phyloP scores from a whole-genome alignment of 2,329 filamentous ascomycete genomes.

The Cryphonectria parasitica region DNA sequence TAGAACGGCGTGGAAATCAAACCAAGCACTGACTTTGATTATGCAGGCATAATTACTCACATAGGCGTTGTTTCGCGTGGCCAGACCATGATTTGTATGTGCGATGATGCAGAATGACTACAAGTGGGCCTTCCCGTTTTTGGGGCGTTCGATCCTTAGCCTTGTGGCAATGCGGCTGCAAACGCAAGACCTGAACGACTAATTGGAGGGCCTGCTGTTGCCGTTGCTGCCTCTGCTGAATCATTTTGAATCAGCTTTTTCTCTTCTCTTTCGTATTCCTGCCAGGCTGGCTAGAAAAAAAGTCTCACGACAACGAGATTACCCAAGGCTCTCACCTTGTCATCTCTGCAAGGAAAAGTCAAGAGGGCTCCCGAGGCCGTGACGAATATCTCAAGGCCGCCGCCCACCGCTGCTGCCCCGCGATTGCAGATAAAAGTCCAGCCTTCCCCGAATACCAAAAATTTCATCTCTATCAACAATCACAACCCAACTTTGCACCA shows the following conservation, averaged over 20 bases:
- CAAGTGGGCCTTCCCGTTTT: conserved; percentile 28
- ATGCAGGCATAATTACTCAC: neutral
- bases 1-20: conserved; percentile 11
- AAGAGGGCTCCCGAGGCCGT: neutral
- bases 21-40: conserved; percentile 9
- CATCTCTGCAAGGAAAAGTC: neutral
- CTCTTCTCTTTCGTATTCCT: neutral
- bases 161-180: conserved; percentile 11
- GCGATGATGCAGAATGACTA: conserved; percentile 29
- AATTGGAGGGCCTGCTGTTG: neutral
- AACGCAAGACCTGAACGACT: conserved; percentile 4
- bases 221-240: neutral
- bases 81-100: conserved; percentile 9
- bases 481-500: conserved; percentile 16
- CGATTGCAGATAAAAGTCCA: conserved; percentile 28
- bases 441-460: conserved; percentile 27
- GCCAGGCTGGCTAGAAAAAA: neutral
- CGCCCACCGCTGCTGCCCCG: conserved; percentile 23
- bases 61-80: neutral
- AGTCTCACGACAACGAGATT: neutral
- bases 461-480: conserved; percentile 24
- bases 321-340: neutral
- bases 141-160: neutral
- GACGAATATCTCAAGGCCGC: neutral
- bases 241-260: conserved; percentile 17